These are phyloP conservation scores for Penicillium alfredii DNA, from an alignment of 495 filamentous ascomycete species.

Conservation along the genomic window DNA sequence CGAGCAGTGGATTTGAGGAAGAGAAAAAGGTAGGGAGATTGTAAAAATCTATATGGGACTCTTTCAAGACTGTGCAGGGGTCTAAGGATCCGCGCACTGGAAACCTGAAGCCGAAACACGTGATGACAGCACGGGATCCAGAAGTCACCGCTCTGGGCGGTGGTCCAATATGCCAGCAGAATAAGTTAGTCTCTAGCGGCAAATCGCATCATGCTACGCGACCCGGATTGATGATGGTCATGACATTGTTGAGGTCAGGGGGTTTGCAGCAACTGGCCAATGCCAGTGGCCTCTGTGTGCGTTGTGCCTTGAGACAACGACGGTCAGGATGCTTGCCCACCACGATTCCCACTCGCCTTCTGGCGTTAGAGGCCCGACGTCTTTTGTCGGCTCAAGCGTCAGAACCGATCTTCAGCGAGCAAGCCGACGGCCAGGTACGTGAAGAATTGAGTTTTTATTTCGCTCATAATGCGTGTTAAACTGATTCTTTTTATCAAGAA, in stretches of 20 bases:
- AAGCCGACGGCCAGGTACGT: conserved; percentile 9
- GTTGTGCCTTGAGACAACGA: conserved; percentile 2
- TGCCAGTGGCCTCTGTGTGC: conserved; percentile 5
- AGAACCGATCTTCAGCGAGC: conserved; percentile 1
- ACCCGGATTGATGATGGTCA: conserved; percentile 19
- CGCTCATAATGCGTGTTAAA: conserved; percentile 1
- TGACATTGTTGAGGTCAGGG: conserved; percentile 23
- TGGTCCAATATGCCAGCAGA: conserved; percentile 9
- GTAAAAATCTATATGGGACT: too few species aligned
- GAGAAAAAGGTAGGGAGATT: too few species aligned
- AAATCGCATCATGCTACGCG: conserved; percentile 6
- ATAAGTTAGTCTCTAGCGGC: conserved; percentile 16
- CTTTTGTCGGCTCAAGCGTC: conserved; percentile 10
- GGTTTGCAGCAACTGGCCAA: conserved; percentile 14
- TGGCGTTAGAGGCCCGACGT: conserved; percentile 1
- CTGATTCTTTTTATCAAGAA: too few species aligned
- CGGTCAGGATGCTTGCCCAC: background rate
- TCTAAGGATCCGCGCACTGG: too few species aligned
- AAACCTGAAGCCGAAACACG: too few species aligned
- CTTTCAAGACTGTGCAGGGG: too few species aligned
- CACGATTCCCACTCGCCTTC: background rate
- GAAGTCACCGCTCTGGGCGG: conserved; percentile 10
- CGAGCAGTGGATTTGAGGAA: too few species aligned
- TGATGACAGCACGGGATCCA: conserved; percentile 4
- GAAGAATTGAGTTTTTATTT: background rate